Conservation (phyloP, 768 basidiomycete genomes). For the Hericium rajendrae region DNA sequence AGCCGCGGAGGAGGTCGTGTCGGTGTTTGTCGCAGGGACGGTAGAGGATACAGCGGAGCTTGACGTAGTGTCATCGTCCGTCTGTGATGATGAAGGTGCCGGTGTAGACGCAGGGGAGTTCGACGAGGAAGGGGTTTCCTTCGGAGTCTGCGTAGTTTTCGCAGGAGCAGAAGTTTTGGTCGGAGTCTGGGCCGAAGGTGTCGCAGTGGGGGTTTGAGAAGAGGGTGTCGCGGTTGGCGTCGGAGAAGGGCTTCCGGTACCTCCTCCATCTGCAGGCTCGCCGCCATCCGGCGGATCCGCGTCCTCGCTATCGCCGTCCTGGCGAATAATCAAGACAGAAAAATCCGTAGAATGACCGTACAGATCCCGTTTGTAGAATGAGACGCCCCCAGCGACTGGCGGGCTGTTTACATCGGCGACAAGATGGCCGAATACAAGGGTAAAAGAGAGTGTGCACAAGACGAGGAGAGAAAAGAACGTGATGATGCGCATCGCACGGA, state of each 20-base stretch:
- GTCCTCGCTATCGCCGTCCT: not conserved
- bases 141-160: too few relatives aligned
- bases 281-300: not conserved
- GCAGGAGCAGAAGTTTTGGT: too few relatives aligned
- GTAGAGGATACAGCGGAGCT: not conserved
- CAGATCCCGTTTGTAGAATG: not conserved
- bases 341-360: not conserved
- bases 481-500: conserved; percentile 17
- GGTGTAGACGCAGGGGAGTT: not conserved
- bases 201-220: too few relatives aligned
- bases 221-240: too few relatives aligned
- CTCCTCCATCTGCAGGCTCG: too few relatives aligned
- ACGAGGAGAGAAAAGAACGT: conserved; percentile 23
- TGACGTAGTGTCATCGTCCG: not conserved
- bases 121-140: not conserved
- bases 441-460: conserved; percentile 22
- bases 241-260: too few relatives aligned
- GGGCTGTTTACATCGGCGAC: not conserved
- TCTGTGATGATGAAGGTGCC: not conserved
- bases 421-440: conserved; percentile 5
- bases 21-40: not conserved
- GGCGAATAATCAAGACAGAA: not conserved
- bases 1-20: not conserved
- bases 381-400: not conserved
- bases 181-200: too few relatives aligned